A percentile compares a stretch with the other conserved stretches of the same genome.
Conservation (phyloP, 805 yeast genomes). For the Kuraishia ogatae region DNA sequence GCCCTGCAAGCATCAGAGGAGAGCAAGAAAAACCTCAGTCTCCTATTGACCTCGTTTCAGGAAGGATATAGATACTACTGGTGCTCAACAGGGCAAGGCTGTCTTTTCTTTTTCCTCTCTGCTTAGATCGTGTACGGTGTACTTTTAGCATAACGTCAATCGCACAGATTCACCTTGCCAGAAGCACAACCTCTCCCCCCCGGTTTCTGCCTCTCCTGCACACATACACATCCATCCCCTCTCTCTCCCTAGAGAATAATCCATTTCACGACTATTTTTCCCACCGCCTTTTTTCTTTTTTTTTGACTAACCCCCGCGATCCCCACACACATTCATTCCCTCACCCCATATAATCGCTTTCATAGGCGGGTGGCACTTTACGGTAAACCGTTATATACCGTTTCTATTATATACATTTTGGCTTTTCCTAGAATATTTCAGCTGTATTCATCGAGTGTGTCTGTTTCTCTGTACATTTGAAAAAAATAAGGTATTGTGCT, state of each 20-base stretch:
- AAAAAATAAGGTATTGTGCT: not conserved
- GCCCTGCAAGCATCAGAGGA: too few relatives aligned
- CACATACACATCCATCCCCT: not conserved
- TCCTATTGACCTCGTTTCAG: too few relatives aligned
- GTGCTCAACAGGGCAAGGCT: not conserved
- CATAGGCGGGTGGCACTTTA: not conserved
- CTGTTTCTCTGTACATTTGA: not conserved
- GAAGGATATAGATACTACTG: too few relatives aligned
- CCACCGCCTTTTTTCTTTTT: not conserved
- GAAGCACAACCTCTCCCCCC: not conserved
- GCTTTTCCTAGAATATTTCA: too few relatives aligned
- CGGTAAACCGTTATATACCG: not conserved
- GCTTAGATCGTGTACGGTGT: not conserved
- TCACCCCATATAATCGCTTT: too few relatives aligned
- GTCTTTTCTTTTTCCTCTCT: not conserved
- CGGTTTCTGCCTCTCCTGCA: not conserved
- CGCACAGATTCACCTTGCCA: not conserved
- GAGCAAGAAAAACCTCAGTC: too few relatives aligned
- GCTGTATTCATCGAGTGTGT: too few relatives aligned
- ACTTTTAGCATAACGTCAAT: not conserved
- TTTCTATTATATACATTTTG: not conserved
- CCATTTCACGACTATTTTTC: not conserved
- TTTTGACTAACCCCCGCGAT: not conserved
- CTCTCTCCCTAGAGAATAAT: not conserved
- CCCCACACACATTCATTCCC: not conserved